phyloP scores from a whole-genome alignment of 2,329 filamentous ascomycete species.

The Xylaria hypoxylon region DNA sequence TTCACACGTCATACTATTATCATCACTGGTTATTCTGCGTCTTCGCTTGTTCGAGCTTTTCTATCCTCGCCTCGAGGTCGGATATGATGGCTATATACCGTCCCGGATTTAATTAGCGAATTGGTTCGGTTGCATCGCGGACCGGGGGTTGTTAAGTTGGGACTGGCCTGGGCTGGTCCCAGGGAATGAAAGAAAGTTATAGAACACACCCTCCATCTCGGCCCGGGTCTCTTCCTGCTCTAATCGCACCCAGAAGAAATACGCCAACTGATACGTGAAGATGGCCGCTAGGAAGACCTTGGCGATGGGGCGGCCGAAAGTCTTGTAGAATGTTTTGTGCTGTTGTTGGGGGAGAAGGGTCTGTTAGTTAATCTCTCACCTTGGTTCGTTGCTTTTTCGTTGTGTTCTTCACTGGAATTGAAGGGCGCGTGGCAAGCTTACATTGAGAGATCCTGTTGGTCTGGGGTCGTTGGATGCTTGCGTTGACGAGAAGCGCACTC shows the following conservation, averaged over 20 bases:
- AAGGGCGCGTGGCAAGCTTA: constrained; percentile 15
- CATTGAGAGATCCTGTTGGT: constrained; percentile 37
- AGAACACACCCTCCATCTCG: constrained; percentile 65
- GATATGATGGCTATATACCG: constrained; percentile 45
- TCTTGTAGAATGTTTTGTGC: constrained; percentile 77
- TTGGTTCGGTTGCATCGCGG: neutral
- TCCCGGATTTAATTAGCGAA: constrained; percentile 3
- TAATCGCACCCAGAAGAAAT: constrained; percentile 79
- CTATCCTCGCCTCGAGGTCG: constrained; percentile 48
- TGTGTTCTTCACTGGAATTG: neutral
- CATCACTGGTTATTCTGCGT: constrained; percentile 32
- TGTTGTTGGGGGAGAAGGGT: constrained; percentile 3
- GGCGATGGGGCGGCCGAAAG: constrained; percentile 77
- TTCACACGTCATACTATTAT: neutral
- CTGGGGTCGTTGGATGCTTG: constrained; percentile 27
- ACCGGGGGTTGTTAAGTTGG: too few species aligned
- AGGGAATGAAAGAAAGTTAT: neutral
- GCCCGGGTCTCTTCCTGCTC: constrained; percentile 76
- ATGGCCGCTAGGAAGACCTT: constrained; percentile 81
- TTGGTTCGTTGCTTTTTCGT: neutral
- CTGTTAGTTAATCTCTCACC: constrained; percentile 15
- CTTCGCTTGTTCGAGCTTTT: constrained; percentile 46
- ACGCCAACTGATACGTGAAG: constrained; percentile 81
- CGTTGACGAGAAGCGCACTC: constrained; percentile 41
- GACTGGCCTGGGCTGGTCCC: neutral